These are phyloP conservation scores for Cyberlindnera sargentensis DNA, from an alignment of 805 yeast species.

Conservation along the genomic window DNA sequence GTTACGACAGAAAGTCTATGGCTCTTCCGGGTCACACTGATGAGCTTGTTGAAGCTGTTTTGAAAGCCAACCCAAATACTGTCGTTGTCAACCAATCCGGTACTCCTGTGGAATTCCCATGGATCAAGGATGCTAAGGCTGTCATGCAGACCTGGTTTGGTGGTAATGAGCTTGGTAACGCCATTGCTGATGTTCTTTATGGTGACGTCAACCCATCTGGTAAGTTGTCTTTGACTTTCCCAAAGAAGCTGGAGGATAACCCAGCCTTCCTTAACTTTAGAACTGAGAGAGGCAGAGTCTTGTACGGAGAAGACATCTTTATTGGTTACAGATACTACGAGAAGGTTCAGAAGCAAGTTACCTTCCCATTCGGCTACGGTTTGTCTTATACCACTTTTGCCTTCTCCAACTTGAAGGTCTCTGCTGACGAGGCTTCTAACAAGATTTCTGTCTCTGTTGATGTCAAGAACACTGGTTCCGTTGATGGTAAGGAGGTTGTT, in stretches of 20 bases:
- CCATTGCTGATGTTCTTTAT: slow-evolving; percentile 52
- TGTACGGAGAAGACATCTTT: slow-evolving; percentile 61
- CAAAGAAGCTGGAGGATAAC: slow-evolving; percentile 42
- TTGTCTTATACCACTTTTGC: slow-evolving; percentile 51
- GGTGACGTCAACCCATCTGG: slow-evolving; percentile 60
- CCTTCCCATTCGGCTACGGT: slow-evolving; percentile 59
- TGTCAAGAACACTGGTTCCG: slow-evolving; percentile 41
- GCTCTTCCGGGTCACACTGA: slow-evolving; percentile 44
- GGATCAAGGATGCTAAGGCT: slow-evolving; percentile 37
- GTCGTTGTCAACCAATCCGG: slow-evolving; percentile 56
- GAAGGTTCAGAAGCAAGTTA: slow-evolving; percentile 37
- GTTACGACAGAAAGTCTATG: slow-evolving; percentile 47
- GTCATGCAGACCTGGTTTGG: slow-evolving; percentile 52
- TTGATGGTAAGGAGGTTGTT: slow-evolving; percentile 46
- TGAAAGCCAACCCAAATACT: slow-evolving; percentile 42
- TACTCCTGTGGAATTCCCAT: slow-evolving; percentile 55
- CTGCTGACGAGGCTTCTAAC: slow-evolving; percentile 22
- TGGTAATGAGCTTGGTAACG: slow-evolving; percentile 53
- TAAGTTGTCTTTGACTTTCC: slow-evolving; percentile 50
- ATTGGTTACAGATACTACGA: slow-evolving; percentile 61
- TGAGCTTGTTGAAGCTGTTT: slow-evolving; percentile 39
- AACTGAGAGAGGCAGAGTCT: slow-evolving; percentile 43
- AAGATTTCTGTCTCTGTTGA: slow-evolving; percentile 27
- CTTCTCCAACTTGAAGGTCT: slow-evolving; percentile 31
- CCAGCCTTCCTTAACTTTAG: slow-evolving; percentile 49